Percentiles rank a stretch among this genome's conserved stretches.
Evolutionary conservation across 2,329 filamentous ascomycete species (phyloP).

Genomic region (Talaromyces sp.): DNA sequence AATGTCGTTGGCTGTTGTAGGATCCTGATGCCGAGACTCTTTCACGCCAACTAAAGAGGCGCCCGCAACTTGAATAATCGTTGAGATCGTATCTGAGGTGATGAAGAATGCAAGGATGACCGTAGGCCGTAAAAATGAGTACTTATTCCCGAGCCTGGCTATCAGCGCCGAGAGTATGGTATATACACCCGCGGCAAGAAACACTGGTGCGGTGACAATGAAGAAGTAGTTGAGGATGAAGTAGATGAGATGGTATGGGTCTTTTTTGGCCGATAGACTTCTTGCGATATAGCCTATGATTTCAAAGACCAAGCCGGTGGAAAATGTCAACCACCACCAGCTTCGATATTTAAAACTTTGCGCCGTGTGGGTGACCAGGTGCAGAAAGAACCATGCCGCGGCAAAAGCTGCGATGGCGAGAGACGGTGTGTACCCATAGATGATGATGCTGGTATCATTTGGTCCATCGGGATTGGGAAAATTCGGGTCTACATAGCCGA

Average conservation of each 20-base stretch:
- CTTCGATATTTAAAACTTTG: slow-evolving; percentile 13
- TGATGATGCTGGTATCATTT: slow-evolving; percentile 14
- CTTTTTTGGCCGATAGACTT: slow-evolving; percentile 13
- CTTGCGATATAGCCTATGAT: slow-evolving; percentile 20
- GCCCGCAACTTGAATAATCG: slow-evolving; percentile 18
- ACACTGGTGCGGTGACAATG: slow-evolving; percentile 11
- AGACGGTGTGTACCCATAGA: slow-evolving; percentile 20
- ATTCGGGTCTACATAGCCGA: slow-evolving; percentile 13
- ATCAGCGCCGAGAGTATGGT: slow-evolving; percentile 18
- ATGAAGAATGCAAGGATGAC: slow-evolving; percentile 18
- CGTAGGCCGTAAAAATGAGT: slow-evolving; percentile 13
- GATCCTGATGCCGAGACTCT: slow-evolving; percentile 11
- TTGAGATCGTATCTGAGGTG: slow-evolving; percentile 20
- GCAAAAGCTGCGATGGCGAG: slow-evolving; percentile 17
- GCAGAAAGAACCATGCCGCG: slow-evolving; percentile 17
- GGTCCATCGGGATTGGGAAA: slow-evolving; percentile 7
- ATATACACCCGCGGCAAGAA: background rate
- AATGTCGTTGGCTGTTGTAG: slow-evolving; percentile 12
- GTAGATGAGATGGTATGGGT: slow-evolving; percentile 18
- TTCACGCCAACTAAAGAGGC: slow-evolving; percentile 14
- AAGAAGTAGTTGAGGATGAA: slow-evolving; percentile 23
- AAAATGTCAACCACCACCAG: slow-evolving; percentile 22
- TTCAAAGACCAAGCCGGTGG: slow-evolving; percentile 15
- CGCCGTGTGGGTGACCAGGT: slow-evolving; percentile 11
- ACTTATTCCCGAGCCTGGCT: slow-evolving; percentile 9